These are phyloP conservation scores for Diaporthe ilicicola DNA, from an alignment of 2,329 filamentous ascomycete species.

Conservation along the genomic window DNA sequence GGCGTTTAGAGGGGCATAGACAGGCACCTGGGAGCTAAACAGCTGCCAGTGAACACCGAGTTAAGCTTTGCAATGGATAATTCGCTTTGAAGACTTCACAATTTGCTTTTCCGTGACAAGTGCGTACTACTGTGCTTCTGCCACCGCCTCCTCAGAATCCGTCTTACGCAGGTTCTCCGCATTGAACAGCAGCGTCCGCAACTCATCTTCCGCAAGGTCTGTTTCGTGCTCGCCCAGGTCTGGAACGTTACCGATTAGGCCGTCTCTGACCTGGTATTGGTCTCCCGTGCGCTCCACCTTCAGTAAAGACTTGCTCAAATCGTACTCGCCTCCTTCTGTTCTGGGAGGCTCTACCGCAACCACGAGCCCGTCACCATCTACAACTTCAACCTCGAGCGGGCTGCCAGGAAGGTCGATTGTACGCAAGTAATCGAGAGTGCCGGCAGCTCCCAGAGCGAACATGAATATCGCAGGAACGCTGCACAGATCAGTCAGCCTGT, in stretches of 20 bases:
- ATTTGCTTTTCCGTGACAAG: conserved; percentile 10
- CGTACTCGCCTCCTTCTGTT: conserved; percentile 34
- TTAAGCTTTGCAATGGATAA: conserved; percentile 24
- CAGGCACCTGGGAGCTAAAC: conserved; percentile 27
- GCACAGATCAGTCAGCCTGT: conserved; percentile 34
- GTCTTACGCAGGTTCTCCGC: conserved; percentile 59
- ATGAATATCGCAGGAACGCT: conserved; percentile 71
- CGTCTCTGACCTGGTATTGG: conserved; percentile 32
- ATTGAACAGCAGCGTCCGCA: conserved; percentile 54
- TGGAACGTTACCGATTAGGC: conserved; percentile 34
- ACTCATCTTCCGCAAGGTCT: conserved; percentile 48
- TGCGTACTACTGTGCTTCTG: conserved; percentile 29
- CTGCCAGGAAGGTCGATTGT: conserved; percentile 70
- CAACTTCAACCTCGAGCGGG: conserved; percentile 62
- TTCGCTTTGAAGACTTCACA: conserved; percentile 8
- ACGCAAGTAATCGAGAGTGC: conserved; percentile 57
- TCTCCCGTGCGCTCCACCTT: conserved; percentile 23
- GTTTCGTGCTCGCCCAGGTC: conserved; percentile 41
- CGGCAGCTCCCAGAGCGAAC: conserved; percentile 61
- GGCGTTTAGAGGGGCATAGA: conserved; percentile 36
- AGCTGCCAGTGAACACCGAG: conserved; percentile 26
- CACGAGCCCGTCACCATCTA: conserved; percentile 43
- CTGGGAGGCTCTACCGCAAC: conserved; percentile 49
- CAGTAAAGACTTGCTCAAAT: conserved; percentile 24
- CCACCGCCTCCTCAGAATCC: conserved; percentile 41